Base-by-base conservation (phyloP, 768 basidiomycete genomes). In the Lentinula edodes region DNA sequence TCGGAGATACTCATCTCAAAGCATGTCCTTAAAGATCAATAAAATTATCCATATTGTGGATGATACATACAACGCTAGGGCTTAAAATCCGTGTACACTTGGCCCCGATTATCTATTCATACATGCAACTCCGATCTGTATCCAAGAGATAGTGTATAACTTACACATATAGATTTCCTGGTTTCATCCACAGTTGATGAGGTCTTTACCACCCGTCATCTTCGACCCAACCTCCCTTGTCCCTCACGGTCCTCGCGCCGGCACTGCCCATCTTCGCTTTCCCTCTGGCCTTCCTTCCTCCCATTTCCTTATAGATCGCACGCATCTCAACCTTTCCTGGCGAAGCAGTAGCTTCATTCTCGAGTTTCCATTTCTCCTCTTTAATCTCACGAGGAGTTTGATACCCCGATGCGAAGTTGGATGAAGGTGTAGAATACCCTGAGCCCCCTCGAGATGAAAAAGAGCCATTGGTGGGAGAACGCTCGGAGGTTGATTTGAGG, bases 241-340 rank as follows among this genome's bases (percentile, higher is more conserved):
- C 93, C 70, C 90, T 83, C 56, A 77, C 72, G 8, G 46, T 48
- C n/a, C 46, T 48, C 12, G 18, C 41, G 7, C 83, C 81, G 1
- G 79, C 69, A 61, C 83, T 83, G 6, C 89, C 91, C 45, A 91
- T 76, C 72, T 91, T 93, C 42, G 79, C 78, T 76, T 96, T 97
- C 15, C 71, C 75, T 68, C 82, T 83, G 2, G 86, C 78, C 74
- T 95, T 97, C 64, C 94, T 81, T 15, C 94, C 94, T 18, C 89
- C 90, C 9, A 95, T 75, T 60, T 91, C 89, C 75, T 95, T 95
- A 77, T 96, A 97, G 81, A 89, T 87, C 67, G 89, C 90, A 43
- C 94, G 83, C 89, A 94, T 93, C 72, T 94, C 91, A 2, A 84
- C 62, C 74, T 95, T 96, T 52, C 84, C 83, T 34, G 90, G 92